Conservation (phyloP, 176 grass and related monocot species). For the Eragrostis nindensis region DNA sequence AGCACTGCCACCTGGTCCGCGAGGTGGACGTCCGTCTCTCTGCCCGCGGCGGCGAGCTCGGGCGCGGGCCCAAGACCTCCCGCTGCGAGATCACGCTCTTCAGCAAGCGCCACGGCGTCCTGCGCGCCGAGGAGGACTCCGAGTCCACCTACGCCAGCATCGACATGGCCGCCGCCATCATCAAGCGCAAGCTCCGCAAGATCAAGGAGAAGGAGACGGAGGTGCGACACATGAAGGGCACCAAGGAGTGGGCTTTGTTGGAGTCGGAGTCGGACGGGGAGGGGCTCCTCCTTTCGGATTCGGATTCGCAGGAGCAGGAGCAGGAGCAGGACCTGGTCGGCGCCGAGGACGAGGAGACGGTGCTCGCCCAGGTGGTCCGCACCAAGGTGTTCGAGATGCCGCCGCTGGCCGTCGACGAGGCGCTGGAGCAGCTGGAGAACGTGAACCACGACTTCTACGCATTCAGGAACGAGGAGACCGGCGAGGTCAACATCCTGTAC, state of each 20-base stretch:
- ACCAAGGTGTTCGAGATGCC: constrained; percentile 97
- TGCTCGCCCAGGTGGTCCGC: constrained; percentile 72
- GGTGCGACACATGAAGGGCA: constrained; percentile 55
- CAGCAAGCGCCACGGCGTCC: constrained; percentile 72
- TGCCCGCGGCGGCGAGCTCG: constrained; percentile 70
- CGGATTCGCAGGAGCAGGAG: too few species aligned
- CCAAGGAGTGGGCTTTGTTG: constrained; percentile 52
- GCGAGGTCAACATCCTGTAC: constrained; percentile 89
- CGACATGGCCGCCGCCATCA: constrained; percentile 70
- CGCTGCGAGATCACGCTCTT: constrained; percentile 95
- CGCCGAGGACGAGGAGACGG: constrained; percentile 60
- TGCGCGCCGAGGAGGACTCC: constrained; percentile 87
- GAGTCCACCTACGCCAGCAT: constrained; percentile 81
- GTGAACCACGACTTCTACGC: constrained; percentile 86
- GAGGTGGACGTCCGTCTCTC: constrained; percentile 92
- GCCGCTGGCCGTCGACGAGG: constrained; percentile 88
- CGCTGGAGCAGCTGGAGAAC: constrained; percentile 78
- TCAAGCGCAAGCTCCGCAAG: constrained; percentile 92
- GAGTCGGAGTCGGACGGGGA: too few species aligned
- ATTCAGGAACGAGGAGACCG: constrained; percentile 85
- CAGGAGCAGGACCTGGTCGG: constrained; percentile 28
- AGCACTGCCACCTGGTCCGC: constrained; percentile 76
- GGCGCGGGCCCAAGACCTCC: constrained; percentile 64
- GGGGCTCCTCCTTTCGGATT: too few species aligned
- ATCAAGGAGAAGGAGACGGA: constrained; percentile 94